Base-by-base conservation (phyloP, 2,329 filamentous ascomycete genomes). In the Sclerotinia glacialis region DNA sequence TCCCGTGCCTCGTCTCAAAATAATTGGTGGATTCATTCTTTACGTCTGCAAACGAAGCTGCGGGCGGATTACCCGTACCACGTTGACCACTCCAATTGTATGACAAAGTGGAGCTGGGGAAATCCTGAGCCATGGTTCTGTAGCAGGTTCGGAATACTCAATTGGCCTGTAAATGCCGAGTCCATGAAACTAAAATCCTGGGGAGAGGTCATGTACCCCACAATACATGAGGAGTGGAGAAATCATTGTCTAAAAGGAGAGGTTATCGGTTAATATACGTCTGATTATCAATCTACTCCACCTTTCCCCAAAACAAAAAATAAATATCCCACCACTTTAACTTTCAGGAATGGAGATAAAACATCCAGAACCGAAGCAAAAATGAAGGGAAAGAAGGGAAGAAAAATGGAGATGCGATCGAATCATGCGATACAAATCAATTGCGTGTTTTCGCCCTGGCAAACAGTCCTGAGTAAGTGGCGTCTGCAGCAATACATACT, bases 11-110 rank as follows among this genome's bases (percentile, higher is more conserved):
- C 6, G 12, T 14, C 21, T 16, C 21, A 23, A 37, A n/a, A n/a
- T n/a, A 8, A 54, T 54, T 54, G 31, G 52, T 54, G 52, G 52
- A 54, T 54, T 54, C 18, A n/a, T 23, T 37, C 31, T n/a, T 53
- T 26, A 53, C 18, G n/a, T 40, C 37, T 40, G 12, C 37, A 40
- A 40, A 40, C 31, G 31, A 31, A 31, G 31, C 31, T 6, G 31
- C 31, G 31, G 31, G 31, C 31, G 31, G 31, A 6, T 6, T n/a
- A 31, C 31, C 37, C 7, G 26, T 14, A 34, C 28, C 28, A 52
- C 50, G 5, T n/a, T n/a, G 28, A 34, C 28, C 52, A 16, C 37
- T 40, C 37, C 18, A 21, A 11, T 23, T 7, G 12, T 37, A 8
- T 4, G 1, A 14, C 53, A 23, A 37, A 3, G 4, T 1, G 52